Evolutionary conservation across 345 rosid species (phyloP).

Genomic region (Acer negundo): DNA sequence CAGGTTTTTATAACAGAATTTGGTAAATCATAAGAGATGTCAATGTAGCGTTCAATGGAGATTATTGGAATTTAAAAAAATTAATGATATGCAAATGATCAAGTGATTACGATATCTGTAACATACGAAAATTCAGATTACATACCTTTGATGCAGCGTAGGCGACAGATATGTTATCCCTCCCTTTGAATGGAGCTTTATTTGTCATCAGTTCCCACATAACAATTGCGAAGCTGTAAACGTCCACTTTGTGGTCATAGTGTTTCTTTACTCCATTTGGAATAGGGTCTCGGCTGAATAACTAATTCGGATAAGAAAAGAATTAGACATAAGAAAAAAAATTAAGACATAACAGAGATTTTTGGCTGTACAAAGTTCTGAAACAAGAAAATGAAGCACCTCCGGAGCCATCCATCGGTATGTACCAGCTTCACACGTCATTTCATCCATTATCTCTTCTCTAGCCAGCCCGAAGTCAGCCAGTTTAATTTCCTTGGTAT

Average conservation of each 20-base stretch:
- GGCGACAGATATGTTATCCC: constrained; percentile 23
- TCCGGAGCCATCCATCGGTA: constrained; percentile 86
- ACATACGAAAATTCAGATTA: constrained; percentile 5
- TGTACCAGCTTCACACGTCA: constrained; percentile 69
- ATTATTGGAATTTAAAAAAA: neutral
- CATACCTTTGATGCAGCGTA: constrained; percentile 47
- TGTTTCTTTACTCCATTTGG: constrained; percentile 41
- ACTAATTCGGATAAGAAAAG: constrained; percentile 28
- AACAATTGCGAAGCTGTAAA: constrained; percentile 64
- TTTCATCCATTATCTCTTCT: constrained; percentile 39
- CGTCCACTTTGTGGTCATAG: constrained; percentile 76
- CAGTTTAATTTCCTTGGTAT: constrained; percentile 44
- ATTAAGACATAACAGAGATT: constrained; percentile 2
- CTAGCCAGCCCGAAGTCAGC: constrained; percentile 67
- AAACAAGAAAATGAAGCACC: constrained; percentile 34
- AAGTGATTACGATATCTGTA: neutral
- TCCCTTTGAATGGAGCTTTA: constrained; percentile 47
- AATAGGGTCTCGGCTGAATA: constrained; percentile 48
- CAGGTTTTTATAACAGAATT: neutral
- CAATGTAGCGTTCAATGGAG: neutral
- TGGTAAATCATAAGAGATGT: neutral
- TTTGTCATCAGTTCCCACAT: constrained; percentile 70
- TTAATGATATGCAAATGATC: neutral
- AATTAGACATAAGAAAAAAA: constrained; percentile 9
- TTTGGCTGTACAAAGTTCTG: neutral